A percentile compares a stretch with the other conserved stretches of the same genome.
phyloP scores from a whole-genome alignment of 306 rosid species.

The Luffa aegyptiaca region DNA sequence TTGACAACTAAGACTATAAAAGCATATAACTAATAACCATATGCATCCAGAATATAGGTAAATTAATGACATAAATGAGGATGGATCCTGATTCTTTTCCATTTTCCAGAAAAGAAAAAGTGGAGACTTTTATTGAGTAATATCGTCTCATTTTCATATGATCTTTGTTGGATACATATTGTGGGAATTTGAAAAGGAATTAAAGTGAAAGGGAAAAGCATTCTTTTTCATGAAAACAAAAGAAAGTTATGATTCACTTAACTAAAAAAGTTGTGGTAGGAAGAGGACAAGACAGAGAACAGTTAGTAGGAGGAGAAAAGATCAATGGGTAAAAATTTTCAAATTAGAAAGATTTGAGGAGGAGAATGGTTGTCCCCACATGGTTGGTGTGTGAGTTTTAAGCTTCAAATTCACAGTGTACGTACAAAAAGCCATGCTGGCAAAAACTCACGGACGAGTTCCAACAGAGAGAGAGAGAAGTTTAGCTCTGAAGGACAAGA shows the following conservation, averaged over 20 bases:
- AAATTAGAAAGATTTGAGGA: neutral
- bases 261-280: neutral
- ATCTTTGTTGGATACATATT: neutral
- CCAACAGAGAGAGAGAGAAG: neutral
- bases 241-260: neutral
- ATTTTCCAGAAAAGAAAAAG: neutral
- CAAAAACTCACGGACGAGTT: slow-evolving; percentile 9
- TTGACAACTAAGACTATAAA: neutral
- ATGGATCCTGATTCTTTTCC: neutral
- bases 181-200: neutral
- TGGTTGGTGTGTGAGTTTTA: slow-evolving; percentile 4
- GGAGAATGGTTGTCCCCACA: slow-evolving; percentile 4
- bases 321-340: neutral
- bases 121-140: neutral
- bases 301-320: neutral
- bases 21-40: neutral
- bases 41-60: neutral
- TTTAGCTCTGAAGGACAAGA: neutral
- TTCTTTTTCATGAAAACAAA: neutral
- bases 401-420: neutral
- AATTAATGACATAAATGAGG: neutral
- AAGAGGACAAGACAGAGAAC: neutral
- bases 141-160: neutral
- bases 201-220: neutral
- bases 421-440: slow-evolving; percentile 8